These are phyloP conservation scores for Fallopia convolvulus DNA, from an alignment of 148 eudicot species.

Conservation along the genomic window DNA sequence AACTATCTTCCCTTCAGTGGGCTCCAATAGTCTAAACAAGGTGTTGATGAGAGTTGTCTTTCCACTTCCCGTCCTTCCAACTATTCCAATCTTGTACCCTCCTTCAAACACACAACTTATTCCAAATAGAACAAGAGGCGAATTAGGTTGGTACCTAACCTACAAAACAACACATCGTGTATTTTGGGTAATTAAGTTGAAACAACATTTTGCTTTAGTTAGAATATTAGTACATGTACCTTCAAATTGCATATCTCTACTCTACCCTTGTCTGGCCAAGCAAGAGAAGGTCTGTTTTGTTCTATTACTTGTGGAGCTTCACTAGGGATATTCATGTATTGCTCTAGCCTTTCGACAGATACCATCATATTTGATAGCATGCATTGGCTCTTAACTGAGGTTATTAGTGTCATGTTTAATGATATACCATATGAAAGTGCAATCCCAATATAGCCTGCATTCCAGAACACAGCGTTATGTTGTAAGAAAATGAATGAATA, in stretches of 20 bases:
- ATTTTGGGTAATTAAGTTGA: not conserved
- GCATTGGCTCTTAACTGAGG: slow-evolving; percentile 23
- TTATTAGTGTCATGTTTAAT: slow-evolving; percentile 15
- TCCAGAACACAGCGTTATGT: not conserved
- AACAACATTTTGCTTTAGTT: not conserved
- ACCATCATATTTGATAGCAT: slow-evolving; percentile 18
- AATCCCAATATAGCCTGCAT: slow-evolving; percentile 32
- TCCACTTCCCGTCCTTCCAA: slow-evolving; percentile 31
- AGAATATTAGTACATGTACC: slow-evolving; percentile 14
- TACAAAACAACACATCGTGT: not conserved
- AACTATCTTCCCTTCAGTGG: slow-evolving; percentile 13
- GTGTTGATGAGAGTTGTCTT: slow-evolving; percentile 31
- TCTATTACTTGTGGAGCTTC: slow-evolving; percentile 35
- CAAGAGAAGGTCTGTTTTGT: slow-evolving; percentile 19
- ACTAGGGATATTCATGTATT: slow-evolving; percentile 37
- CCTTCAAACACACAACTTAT: slow-evolving; percentile 37
- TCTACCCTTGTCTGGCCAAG: slow-evolving; percentile 30
- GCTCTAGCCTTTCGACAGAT: slow-evolving; percentile 32
- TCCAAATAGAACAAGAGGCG: slow-evolving; percentile 33
- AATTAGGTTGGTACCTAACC: slow-evolving; percentile 19
- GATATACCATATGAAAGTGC: slow-evolving; percentile 32
- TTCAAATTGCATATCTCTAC: slow-evolving; percentile 30
- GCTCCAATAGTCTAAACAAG: slow-evolving; percentile 23
- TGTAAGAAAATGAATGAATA: too few relatives aligned
- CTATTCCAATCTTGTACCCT: slow-evolving; percentile 37